Evolutionary conservation across 495 filamentous ascomycete genomes (phyloP).

Genomic region (Xylaria intraflava): DNA sequence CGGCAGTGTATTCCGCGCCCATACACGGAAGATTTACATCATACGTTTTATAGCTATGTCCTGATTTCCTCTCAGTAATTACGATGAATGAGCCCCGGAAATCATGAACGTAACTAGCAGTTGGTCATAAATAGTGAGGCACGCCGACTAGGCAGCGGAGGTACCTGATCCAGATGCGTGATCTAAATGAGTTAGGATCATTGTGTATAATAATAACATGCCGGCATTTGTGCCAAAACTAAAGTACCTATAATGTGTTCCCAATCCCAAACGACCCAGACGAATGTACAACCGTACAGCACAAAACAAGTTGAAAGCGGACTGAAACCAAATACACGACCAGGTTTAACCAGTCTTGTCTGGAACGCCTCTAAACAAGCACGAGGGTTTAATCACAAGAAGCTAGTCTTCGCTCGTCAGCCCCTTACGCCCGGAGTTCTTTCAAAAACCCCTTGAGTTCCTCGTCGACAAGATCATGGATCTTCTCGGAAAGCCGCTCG

Average conservation of each 20-base stretch:
- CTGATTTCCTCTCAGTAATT: no score
- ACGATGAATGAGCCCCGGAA: no score
- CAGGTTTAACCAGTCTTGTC: not conserved
- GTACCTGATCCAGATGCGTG: no score
- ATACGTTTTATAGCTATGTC: no score
- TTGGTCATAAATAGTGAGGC: no score
- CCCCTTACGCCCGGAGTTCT: slow-evolving; percentile 43
- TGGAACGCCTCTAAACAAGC: slow-evolving; percentile 9
- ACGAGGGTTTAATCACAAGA: not conserved
- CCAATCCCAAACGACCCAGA: slow-evolving; percentile 19
- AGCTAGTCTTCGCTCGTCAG: not conserved
- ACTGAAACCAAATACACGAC: slow-evolving; percentile 16
- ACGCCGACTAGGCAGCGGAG: no score
- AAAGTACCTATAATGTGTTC: slow-evolving; percentile 18
- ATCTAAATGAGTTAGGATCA: no score
- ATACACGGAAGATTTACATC: no score
- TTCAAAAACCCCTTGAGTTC: slow-evolving; percentile 65
- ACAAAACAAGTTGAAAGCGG: slow-evolving; percentile 30
- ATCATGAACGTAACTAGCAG: no score
- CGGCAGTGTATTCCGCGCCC: no score
- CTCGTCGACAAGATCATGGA: slow-evolving; percentile 52
- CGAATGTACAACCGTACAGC: slow-evolving; percentile 38
- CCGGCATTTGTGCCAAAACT: slow-evolving; percentile 14
- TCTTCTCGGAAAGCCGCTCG: slow-evolving; percentile 44
- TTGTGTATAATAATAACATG: slow-evolving; percentile 16